These are phyloP conservation scores for Cicer pinnatifidum DNA, from an alignment of 306 rosid genomes.

Conservation along the genomic window DNA sequence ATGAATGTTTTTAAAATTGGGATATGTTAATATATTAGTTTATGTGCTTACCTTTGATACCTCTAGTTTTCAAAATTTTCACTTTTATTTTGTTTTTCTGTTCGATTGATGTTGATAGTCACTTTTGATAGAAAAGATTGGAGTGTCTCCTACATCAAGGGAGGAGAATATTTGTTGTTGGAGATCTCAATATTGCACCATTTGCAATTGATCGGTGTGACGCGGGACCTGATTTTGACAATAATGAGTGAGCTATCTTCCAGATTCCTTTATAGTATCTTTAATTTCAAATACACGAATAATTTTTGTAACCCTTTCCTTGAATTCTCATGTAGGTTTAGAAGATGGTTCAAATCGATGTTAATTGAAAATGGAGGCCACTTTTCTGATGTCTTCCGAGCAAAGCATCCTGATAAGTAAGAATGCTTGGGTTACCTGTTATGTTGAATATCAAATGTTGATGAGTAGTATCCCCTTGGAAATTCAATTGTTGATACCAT, in stretches of 20 bases:
- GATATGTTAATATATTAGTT: conserved; percentile 13
- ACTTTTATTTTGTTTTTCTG: conserved; percentile 32
- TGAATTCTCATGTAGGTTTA: conserved; percentile 62
- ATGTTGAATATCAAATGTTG: conserved; percentile 22
- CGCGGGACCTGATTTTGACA: conserved; percentile 91
- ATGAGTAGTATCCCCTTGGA: conserved; percentile 14
- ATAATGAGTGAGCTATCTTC: conserved; percentile 63
- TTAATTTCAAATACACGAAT: conserved; percentile 15
- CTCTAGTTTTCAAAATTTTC: conserved; percentile 33
- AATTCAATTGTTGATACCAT: conserved; percentile 35
- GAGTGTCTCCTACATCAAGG: conserved; percentile 72
- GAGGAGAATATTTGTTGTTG: conserved; percentile 82
- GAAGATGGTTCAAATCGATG: conserved; percentile 88
- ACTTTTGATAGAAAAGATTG: conserved; percentile 81
- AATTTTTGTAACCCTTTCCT: conserved; percentile 20
- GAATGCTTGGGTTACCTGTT: conserved; percentile 11
- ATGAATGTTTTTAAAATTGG: not conserved
- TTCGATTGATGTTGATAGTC: conserved; percentile 48
- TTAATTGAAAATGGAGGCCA: conserved; percentile 69
- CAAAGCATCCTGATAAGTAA: conserved; percentile 83
- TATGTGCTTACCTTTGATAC: conserved; percentile 22
- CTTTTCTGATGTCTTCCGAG: conserved; percentile 76
- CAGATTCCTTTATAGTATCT: conserved; percentile 40
- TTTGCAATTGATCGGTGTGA: conserved; percentile 81
- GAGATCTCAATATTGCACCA: conserved; percentile 98